Conservation (phyloP, 345 rosid genomes). For the Bruguiera gymnorhiza region DNA sequence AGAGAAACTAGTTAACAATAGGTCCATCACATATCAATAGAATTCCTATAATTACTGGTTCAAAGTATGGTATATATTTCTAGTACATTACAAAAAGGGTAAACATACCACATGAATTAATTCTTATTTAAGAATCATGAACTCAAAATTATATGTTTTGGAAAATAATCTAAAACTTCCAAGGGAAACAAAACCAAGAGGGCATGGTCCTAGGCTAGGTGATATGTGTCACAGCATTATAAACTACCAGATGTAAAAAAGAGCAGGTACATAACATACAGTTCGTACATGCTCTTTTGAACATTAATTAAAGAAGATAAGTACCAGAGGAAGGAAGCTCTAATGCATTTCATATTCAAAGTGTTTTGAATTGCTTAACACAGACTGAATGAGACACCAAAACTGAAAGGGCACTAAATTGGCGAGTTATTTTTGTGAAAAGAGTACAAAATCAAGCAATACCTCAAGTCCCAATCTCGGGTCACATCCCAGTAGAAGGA, state of each 20-base stretch:
- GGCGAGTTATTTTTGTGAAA: slow-evolving; percentile 8
- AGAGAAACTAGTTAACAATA: not conserved
- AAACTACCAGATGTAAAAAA: no score
- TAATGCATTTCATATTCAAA: not conserved
- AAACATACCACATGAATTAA: not conserved
- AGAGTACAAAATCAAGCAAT: slow-evolving; percentile 5
- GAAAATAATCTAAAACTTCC: not conserved
- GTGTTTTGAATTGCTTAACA: not conserved
- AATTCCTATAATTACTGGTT: not conserved
- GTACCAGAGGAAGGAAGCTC: not conserved
- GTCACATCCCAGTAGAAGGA: slow-evolving; percentile 97
- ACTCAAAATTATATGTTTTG: not conserved
- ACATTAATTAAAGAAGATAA: no score
- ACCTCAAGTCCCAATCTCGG: slow-evolving; percentile 99
- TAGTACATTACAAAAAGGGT: not conserved
- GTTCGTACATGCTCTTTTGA: no score
- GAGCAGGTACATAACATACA: no score
- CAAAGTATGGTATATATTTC: not conserved
- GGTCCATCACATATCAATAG: not conserved
- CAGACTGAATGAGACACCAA: not conserved
- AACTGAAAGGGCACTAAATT: not conserved
- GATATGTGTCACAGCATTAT: no score
- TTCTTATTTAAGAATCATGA: not conserved
- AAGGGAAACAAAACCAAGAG: not conserved
- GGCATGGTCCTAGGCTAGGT: no score